Evolutionary conservation across 2,329 filamentous ascomycete genomes (phyloP).

Genomic region (Chrysosporium keratinophilum): DNA sequence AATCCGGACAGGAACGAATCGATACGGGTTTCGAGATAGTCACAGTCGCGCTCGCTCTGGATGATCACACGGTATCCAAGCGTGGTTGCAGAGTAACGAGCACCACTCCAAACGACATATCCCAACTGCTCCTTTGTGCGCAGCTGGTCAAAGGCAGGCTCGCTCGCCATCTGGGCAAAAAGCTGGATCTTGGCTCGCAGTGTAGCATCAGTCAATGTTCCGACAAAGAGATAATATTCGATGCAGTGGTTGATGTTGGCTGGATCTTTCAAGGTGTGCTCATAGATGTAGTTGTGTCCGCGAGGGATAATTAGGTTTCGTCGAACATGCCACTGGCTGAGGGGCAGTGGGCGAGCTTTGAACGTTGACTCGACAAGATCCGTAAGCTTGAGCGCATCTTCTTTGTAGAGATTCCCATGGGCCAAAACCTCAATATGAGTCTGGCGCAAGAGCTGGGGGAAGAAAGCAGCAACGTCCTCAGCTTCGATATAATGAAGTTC

Average conservation of each 20-base stretch:
- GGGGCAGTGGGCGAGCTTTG: slow-evolving; percentile 61
- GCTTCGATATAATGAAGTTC: slow-evolving; percentile 66
- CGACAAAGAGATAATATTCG: slow-evolving; percentile 64
- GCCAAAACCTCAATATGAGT: slow-evolving; percentile 78
- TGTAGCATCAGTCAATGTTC: slow-evolving; percentile 56
- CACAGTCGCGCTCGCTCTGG: slow-evolving; percentile 76
- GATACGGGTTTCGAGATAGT: slow-evolving; percentile 78
- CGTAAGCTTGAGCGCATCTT: slow-evolving; percentile 77
- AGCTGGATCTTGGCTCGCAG: slow-evolving; percentile 68
- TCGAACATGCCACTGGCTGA: slow-evolving; percentile 66
- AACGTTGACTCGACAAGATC: slow-evolving; percentile 70
- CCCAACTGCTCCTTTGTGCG: slow-evolving; percentile 95
- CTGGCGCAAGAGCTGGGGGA: slow-evolving; percentile 68
- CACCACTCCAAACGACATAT: slow-evolving; percentile 85
- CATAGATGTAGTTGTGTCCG: slow-evolving; percentile 74
- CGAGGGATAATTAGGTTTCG: slow-evolving; percentile 67
- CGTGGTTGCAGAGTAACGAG: slow-evolving; percentile 60
- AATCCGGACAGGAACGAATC: slow-evolving; percentile 69
- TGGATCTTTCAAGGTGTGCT: slow-evolving; percentile 69
- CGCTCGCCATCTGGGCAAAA: slow-evolving; percentile 80
- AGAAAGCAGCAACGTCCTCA: slow-evolving; percentile 65
- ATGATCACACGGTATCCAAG: slow-evolving; percentile 83
- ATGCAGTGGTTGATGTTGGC: slow-evolving; percentile 84
- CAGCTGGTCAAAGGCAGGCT: slow-evolving; percentile 88
- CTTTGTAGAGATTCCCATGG: slow-evolving; percentile 89